Evolutionary conservation across 1,284 basidiomycete species (phyloP).

Genomic region (Phellinidium pouzarii): DNA sequence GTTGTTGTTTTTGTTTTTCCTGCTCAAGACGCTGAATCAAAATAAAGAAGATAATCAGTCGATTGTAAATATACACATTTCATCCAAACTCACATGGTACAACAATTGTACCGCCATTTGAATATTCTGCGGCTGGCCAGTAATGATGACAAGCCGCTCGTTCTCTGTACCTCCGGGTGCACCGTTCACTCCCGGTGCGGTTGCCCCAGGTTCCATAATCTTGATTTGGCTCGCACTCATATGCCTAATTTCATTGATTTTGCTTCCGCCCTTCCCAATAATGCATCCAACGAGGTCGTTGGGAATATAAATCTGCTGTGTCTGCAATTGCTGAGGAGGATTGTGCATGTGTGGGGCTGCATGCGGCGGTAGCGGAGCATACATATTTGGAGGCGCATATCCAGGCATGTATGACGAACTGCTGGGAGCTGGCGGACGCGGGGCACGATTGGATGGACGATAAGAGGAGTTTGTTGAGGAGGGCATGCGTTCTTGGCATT

Average conservation of each 20-base stretch:
- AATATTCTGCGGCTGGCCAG: conserved; percentile 89
- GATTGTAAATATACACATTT: conserved; percentile 6
- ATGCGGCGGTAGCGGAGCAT: conserved; percentile 30
- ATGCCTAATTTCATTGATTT: conserved; percentile 98
- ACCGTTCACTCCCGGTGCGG: conserved; percentile 56
- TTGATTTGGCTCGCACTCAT: conserved; percentile 95
- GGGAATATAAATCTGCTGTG: conserved; percentile 98
- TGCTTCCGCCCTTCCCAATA: conserved; percentile 96
- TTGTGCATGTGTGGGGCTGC: conserved; percentile 31
- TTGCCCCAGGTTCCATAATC: conserved; percentile 96
- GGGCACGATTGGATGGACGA: conserved; percentile 48
- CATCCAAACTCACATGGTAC: conserved; percentile 65
- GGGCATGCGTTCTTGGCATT: conserved; percentile 85
- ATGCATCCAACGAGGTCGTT: conserved; percentile 97
- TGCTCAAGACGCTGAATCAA: conserved; percentile 76
- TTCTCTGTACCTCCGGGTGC: conserved; percentile 69
- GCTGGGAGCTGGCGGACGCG: conserved; percentile 37
- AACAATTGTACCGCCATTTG: conserved; percentile 94
- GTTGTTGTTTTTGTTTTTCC: conserved; percentile 75
- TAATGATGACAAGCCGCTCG: conserved; percentile 90
- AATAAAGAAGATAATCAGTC: conserved; percentile 2
- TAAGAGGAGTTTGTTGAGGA: conserved; percentile 54
- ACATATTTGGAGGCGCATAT: conserved; percentile 42
- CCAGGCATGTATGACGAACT: conserved; percentile 71
- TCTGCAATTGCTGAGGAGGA: conserved; percentile 67